phyloP scores from a whole-genome alignment of 768 basidiomycete species.

The Leccinum ochraceum region DNA sequence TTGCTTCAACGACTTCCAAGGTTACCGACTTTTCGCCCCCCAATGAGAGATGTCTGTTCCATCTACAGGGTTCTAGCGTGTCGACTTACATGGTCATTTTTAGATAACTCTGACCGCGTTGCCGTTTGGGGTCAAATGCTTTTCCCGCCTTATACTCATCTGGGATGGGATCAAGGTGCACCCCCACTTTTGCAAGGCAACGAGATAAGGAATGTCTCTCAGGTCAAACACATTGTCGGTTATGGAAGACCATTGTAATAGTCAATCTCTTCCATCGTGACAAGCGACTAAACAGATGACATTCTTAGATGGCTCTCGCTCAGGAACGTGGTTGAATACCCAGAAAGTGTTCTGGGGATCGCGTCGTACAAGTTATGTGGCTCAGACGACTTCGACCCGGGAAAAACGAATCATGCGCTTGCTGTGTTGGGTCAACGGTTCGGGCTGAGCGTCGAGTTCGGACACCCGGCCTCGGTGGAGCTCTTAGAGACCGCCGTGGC shows the following conservation, averaged over 20 bases:
- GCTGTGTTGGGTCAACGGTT: constrained; percentile 10
- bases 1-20: not conserved
- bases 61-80: not conserved
- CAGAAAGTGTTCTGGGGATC: not conserved
- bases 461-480: constrained; percentile 4
- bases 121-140: not conserved
- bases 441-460: constrained; percentile 3
- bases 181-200: not conserved
- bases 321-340: not conserved
- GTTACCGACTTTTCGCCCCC: not conserved
- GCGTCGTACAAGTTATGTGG: constrained; percentile 2
- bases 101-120: not conserved
- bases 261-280: too few relatives aligned
- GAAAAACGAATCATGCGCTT: not conserved
- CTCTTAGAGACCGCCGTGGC: constrained; percentile 8
- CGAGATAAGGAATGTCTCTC: not conserved
- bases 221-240: not conserved
- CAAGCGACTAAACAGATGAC: not conserved
- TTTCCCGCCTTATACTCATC: not conserved
- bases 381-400: not conserved
- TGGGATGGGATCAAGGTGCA: not conserved
- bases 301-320: constrained; percentile 11
- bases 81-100: not conserved
- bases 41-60: not conserved
- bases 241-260: not conserved